phyloP scores from a whole-genome alignment of 768 basidiomycete species.

The Leccinum ochraceum region DNA sequence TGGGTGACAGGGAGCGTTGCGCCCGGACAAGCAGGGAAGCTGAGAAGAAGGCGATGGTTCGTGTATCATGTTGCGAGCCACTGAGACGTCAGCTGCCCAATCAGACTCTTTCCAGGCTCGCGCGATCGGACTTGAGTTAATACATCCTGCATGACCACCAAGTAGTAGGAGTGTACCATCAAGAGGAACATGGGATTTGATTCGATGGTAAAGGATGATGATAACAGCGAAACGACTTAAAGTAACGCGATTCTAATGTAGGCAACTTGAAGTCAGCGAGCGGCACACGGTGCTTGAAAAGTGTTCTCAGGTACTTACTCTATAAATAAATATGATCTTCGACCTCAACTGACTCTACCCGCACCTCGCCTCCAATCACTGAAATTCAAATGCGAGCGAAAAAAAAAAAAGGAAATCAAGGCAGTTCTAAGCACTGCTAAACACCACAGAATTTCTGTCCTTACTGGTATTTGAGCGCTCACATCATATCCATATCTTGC shows the following conservation, averaged over 20 bases:
- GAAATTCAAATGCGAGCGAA: too few species aligned
- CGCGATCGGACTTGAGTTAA: not conserved
- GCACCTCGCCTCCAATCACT: too few species aligned
- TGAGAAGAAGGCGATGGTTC: not conserved
- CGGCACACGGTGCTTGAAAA: too few species aligned
- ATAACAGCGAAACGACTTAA: not conserved
- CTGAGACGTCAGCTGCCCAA: conserved; percentile 8
- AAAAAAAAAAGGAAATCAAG: too few species aligned
- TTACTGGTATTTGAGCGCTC: too few species aligned
- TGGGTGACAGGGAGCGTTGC: not conserved
- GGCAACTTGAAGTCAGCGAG: too few species aligned
- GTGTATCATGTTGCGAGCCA: conserved; percentile 16
- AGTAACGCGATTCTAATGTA: not conserved
- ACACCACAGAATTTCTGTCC: too few species aligned
- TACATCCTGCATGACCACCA: not conserved
- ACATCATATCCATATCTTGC: too few species aligned
- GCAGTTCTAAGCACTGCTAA: too few species aligned
- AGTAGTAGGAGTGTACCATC: too few species aligned
- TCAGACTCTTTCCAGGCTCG: not conserved
- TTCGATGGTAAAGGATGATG: too few species aligned
- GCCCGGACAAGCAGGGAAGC: conserved; percentile 6
- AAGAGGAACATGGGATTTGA: too few species aligned
- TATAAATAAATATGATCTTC: not conserved
- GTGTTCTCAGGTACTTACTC: not conserved
- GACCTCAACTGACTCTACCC: not conserved